Evolutionary conservation across 352 stramenopile genomes (phyloP).

Genomic region (Globisporangium nunn): DNA sequence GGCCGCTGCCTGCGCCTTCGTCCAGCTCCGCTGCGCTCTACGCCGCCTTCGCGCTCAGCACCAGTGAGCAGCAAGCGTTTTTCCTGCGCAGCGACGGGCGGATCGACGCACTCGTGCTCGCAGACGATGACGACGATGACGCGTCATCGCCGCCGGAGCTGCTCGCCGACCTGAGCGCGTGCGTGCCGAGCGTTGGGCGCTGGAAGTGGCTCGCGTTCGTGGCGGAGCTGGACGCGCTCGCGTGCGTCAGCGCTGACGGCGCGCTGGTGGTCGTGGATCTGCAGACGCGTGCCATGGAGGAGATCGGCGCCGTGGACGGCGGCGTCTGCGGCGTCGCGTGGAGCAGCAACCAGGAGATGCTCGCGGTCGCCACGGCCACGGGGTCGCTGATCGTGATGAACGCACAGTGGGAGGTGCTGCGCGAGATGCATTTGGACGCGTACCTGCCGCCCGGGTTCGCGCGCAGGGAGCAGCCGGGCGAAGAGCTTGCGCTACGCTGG

Average conservation of each 20-base stretch:
- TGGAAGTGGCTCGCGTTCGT: slow-evolving; percentile 69
- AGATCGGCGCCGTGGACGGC: slow-evolving; percentile 61
- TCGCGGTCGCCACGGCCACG: slow-evolving; percentile 54
- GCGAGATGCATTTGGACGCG: slow-evolving; percentile 45
- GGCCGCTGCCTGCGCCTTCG: slow-evolving; percentile 16
- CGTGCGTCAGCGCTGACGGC: slow-evolving; percentile 45
- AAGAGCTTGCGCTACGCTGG: slow-evolving; percentile 41
- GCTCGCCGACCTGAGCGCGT: slow-evolving; percentile 26
- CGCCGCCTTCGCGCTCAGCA: slow-evolving; percentile 26
- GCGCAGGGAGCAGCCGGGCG: not conserved
- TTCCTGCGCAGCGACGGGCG: slow-evolving; percentile 24
- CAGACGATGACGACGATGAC: slow-evolving; percentile 5
- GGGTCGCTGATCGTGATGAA: slow-evolving; percentile 68
- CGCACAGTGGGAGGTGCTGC: slow-evolving; percentile 68
- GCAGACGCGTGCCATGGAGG: slow-evolving; percentile 34
- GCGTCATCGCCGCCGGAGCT: slow-evolving; percentile 13
- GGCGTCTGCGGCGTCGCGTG: slow-evolving; percentile 56
- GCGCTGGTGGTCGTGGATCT: slow-evolving; percentile 47
- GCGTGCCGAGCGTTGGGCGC: slow-evolving; percentile 8
- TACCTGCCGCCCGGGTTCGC: slow-evolving; percentile 22
- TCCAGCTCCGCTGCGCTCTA: not conserved
- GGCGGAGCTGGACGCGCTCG: slow-evolving; percentile 46
- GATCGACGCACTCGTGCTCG: slow-evolving; percentile 24
- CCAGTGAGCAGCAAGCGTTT: slow-evolving; percentile 26
- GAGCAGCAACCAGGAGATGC: slow-evolving; percentile 62